phyloP scores from a whole-genome alignment of 2,329 filamentous ascomycete species.

The Raffaelea deltoideospora region DNA sequence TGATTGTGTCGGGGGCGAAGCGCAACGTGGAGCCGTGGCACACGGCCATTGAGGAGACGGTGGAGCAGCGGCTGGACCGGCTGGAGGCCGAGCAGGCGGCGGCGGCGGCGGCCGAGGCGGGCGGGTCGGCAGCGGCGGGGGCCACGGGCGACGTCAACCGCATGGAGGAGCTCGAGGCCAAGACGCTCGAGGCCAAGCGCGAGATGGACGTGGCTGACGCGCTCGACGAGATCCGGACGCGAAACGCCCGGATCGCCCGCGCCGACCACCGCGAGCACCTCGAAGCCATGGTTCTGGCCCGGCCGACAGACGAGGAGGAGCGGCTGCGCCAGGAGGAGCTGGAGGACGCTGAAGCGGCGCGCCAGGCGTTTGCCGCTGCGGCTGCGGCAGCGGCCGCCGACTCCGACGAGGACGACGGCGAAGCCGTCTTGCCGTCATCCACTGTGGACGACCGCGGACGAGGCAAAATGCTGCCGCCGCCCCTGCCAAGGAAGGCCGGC shows the following conservation, averaged over 20 bases:
- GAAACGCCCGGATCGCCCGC: slow-evolving; percentile 77
- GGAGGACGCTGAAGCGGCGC: slow-evolving; percentile 73
- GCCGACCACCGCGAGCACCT: slow-evolving; percentile 54
- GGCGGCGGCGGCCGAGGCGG: slow-evolving; percentile 32
- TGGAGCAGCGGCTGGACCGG: slow-evolving; percentile 74
- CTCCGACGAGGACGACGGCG: slow-evolving; percentile 25
- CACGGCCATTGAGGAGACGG: slow-evolving; percentile 54
- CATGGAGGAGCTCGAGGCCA: slow-evolving; percentile 90
- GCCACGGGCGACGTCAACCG: slow-evolving; percentile 54
- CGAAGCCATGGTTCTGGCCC: slow-evolving; percentile 35
- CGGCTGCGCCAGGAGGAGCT: slow-evolving; percentile 53
- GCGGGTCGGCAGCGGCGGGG: slow-evolving; percentile 18
- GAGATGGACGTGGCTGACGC: slow-evolving; percentile 97
- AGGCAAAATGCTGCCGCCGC: too few relatives aligned
- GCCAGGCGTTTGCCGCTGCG: slow-evolving; percentile 56
- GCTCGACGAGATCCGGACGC: slow-evolving; percentile 80
- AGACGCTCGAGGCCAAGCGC: slow-evolving; percentile 79
- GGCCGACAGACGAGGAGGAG: slow-evolving; percentile 41
- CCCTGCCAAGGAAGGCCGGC: too few relatives aligned
- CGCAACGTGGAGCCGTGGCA: slow-evolving; percentile 91
- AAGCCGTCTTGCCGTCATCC: too few relatives aligned
- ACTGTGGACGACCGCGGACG: too few relatives aligned
- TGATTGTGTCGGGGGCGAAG: slow-evolving; percentile 63
- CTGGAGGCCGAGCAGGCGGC: slow-evolving; percentile 61
- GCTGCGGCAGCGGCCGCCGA: slow-evolving; percentile 36